phyloP scores from a whole-genome alignment of 2,329 filamentous ascomycete genomes.

The Hypoxylon sp. region DNA sequence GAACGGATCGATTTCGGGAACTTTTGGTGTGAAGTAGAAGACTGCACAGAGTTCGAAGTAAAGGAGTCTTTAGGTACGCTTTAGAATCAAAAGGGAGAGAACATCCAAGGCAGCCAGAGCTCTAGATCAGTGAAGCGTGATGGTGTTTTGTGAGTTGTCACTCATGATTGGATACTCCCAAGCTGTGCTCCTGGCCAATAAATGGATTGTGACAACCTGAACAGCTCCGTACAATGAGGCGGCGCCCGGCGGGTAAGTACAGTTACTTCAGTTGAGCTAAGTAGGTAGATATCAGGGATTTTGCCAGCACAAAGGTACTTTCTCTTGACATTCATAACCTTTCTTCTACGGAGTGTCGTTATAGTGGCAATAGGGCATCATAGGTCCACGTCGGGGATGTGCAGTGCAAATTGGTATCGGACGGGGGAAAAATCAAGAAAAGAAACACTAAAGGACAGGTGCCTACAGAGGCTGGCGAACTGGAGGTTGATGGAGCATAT shows the following conservation, averaged over 20 bases:
- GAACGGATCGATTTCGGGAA: conserved; percentile 18
- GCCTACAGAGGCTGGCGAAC: conserved; percentile 50
- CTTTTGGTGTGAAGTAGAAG: conserved; percentile 39
- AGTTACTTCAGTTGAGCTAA: conserved; percentile 60
- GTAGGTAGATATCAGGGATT: conserved; percentile 57
- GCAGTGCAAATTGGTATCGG: conserved; percentile 53
- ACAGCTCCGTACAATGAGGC: conserved; percentile 52
- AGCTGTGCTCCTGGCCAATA: conserved; percentile 59
- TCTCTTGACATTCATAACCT: conserved; percentile 58
- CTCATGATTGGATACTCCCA: conserved; percentile 62
- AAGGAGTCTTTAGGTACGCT: conserved; percentile 48
- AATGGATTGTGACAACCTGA: conserved; percentile 53
- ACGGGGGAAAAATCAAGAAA: conserved; percentile 51
- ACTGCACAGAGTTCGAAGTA: conserved; percentile 40
- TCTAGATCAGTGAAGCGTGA: conserved; percentile 60
- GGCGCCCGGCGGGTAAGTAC: conserved; percentile 56
- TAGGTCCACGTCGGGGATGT: conserved; percentile 58
- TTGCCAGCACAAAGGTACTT: conserved; percentile 56
- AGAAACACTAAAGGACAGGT: conserved; percentile 51
- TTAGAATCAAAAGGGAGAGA: conserved; percentile 54
- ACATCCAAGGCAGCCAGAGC: conserved; percentile 49
- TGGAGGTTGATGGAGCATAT: conserved; percentile 46
- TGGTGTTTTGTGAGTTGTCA: conserved; percentile 59
- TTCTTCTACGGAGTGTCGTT: conserved; percentile 53
- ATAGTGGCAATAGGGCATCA: conserved; percentile 54